Conservation (phyloP, 495 filamentous ascomycete genomes). For the Aspergillus hancockii region DNA sequence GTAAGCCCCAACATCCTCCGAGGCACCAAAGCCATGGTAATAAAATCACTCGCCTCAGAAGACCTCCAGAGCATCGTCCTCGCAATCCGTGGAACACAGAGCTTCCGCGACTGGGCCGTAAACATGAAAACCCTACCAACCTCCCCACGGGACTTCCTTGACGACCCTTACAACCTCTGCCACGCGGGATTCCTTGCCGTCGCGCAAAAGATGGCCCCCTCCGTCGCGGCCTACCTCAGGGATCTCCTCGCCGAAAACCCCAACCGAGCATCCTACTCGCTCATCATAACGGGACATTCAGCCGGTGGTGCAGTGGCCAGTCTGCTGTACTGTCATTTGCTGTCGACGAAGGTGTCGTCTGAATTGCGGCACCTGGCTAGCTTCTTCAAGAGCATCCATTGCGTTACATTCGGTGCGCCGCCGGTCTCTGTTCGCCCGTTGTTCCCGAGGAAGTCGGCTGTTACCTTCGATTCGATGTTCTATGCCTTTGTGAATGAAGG, state of each 20-base stretch:
- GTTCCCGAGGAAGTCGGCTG: slow-evolving; percentile 49
- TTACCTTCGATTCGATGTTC: slow-evolving; percentile 63
- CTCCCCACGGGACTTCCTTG: slow-evolving; percentile 65
- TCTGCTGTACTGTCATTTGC: slow-evolving; percentile 77
- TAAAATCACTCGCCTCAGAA: slow-evolving; percentile 75
- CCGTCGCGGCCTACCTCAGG: slow-evolving; percentile 67
- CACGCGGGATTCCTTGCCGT: slow-evolving; percentile 77
- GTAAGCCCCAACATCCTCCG: slow-evolving; percentile 66
- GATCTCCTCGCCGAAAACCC: slow-evolving; percentile 70
- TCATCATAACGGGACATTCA: slow-evolving; percentile 81
- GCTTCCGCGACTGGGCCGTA: slow-evolving; percentile 81
- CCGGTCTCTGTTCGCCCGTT: slow-evolving; percentile 72
- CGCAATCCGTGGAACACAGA: slow-evolving; percentile 76
- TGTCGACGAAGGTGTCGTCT: slow-evolving; percentile 55
- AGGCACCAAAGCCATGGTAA: slow-evolving; percentile 81
- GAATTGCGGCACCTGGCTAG: slow-evolving; percentile 67
- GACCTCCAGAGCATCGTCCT: slow-evolving; percentile 76
- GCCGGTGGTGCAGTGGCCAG: slow-evolving; percentile 80
- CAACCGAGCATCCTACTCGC: slow-evolving; percentile 61
- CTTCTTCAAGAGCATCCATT: slow-evolving; percentile 74
- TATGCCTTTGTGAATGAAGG: slow-evolving; percentile 81
- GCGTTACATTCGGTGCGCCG: slow-evolving; percentile 79
- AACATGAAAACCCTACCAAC: slow-evolving; percentile 69
- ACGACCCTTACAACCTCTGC: slow-evolving; percentile 73
- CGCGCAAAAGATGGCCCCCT: slow-evolving; percentile 70